Percentiles rank a stretch among this genome's conserved stretches.
phyloP scores from a whole-genome alignment of 352 stramenopile species.

The Globisporangium carolinianum region DNA sequence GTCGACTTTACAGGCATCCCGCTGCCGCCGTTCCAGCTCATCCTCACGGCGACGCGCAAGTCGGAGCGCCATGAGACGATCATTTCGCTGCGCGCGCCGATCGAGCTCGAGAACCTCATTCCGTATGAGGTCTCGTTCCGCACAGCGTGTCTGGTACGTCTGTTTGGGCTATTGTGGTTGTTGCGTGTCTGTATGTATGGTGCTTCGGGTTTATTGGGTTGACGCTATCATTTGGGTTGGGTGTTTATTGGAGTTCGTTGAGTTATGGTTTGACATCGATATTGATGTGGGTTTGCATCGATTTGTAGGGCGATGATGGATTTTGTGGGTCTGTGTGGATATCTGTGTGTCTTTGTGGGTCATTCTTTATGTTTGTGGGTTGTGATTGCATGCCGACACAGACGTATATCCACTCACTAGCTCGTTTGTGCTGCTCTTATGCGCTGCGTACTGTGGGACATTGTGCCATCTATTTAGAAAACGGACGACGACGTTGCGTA shows the following conservation, averaged over 20 bases:
- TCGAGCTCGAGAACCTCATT: conserved; percentile 70
- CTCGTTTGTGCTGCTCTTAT: no score
- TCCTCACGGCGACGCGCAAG: conserved; percentile 62
- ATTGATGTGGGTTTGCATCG: no score
- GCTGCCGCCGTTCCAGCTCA: conserved; percentile 64
- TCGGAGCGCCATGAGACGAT: conserved; percentile 72
- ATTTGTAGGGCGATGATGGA: no score
- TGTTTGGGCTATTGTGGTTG: neutral
- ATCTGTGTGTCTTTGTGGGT: no score
- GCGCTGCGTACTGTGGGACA: no score
- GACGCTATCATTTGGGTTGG: no score
- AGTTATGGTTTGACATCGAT: no score
- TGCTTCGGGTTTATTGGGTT: neutral
- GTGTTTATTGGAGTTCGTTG: no score
- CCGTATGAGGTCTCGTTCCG: conserved; percentile 67
- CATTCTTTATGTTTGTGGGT: no score
- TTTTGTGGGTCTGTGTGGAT: no score
- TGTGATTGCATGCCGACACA: no score
- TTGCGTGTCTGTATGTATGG: conserved; percentile 4
- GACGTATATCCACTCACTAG: no score
- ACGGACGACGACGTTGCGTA: conserved; percentile 51
- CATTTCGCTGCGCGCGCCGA: conserved; percentile 58
- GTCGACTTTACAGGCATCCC: conserved; percentile 20
- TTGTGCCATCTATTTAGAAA: conserved; percentile 26
- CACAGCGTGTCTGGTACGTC: conserved; percentile 63